These are phyloP conservation scores for Tetracentron sinense DNA, from an alignment of 164 flowering plant genomes.

Conservation along the genomic window DNA sequence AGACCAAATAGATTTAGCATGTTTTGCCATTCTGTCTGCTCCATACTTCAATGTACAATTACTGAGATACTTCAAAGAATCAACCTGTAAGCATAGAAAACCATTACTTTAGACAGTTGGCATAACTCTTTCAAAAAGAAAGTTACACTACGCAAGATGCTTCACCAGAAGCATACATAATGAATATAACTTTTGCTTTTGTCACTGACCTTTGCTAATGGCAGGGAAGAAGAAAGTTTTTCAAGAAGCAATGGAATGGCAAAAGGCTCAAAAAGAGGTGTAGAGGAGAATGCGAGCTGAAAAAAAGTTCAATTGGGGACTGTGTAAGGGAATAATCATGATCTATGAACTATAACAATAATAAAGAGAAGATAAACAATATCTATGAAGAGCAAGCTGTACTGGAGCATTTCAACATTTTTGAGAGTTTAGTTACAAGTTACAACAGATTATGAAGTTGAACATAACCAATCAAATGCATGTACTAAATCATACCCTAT, in stretches of 20 bases:
- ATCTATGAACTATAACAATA: background rate
- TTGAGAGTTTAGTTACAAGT: background rate
- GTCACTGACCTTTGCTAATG: constrained; percentile 68
- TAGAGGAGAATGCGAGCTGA: constrained; percentile 75
- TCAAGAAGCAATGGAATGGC: constrained; percentile 86
- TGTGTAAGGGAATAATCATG: background rate
- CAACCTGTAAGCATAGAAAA: constrained; percentile 50
- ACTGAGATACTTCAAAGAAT: constrained; percentile 77
- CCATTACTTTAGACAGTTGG: background rate
- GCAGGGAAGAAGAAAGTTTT: constrained; percentile 80
- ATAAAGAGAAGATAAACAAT: background rate
- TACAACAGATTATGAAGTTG: background rate
- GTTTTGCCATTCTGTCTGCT: constrained; percentile 56
- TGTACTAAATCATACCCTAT: background rate
- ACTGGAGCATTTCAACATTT: background rate
- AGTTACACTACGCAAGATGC: background rate
- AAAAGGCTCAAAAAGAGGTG: constrained; percentile 84
- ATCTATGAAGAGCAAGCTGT: background rate
- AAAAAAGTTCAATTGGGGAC: constrained; percentile 11
- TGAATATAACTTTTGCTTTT: background rate
- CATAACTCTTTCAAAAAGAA: background rate
- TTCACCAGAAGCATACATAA: background rate
- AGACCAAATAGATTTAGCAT: constrained; percentile 67
- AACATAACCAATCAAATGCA: background rate
- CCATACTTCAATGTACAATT: constrained; percentile 61